Evolutionary conservation across 2,329 filamentous ascomycete species (phyloP).

Genomic region (Neonectria ditissima): DNA sequence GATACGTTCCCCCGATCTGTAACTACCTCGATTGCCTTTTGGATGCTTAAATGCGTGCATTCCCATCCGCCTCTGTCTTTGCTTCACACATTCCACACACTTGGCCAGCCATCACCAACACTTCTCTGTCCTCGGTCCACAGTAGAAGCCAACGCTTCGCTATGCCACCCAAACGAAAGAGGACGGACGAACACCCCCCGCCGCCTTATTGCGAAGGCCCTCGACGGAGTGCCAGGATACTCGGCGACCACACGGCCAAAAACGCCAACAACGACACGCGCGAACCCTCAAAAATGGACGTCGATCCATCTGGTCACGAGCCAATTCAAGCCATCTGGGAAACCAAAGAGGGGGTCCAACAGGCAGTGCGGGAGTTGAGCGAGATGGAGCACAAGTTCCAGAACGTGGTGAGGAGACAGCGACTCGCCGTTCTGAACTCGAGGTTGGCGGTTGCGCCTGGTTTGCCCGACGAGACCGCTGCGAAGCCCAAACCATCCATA

Average conservation of each 20-base stretch:
- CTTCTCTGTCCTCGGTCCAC: constrained; percentile 1
- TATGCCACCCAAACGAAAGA: constrained; percentile 58
- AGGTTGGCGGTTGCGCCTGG: constrained; percentile 37
- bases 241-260: constrained; percentile 26
- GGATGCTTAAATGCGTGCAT: constrained; percentile 3
- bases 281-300: constrained; percentile 4
- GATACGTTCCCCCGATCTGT: constrained; percentile 10
- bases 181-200: constrained; percentile 37
- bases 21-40: neutral
- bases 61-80: constrained; percentile 14
- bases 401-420: constrained; percentile 58
- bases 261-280: neutral
- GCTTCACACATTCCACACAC: constrained; percentile 4
- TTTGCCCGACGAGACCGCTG: neutral
- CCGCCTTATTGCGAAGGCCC: constrained; percentile 38
- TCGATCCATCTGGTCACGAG: constrained; percentile 2
- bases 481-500: constrained; percentile 24
- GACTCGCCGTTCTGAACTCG: constrained; percentile 59
- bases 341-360: constrained; percentile 47
- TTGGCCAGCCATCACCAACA: neutral
- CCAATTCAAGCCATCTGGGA: constrained; percentile 24
- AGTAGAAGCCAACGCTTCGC: constrained; percentile 16
- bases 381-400: constrained; percentile 63
- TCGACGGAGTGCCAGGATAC: constrained; percentile 44
- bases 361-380: constrained; percentile 58